A percentile compares a stretch with the other conserved stretches of the same genome.
Conservation (phyloP, 2,329 filamentous ascomycete species). For the Colletotrichum shisoi region DNA sequence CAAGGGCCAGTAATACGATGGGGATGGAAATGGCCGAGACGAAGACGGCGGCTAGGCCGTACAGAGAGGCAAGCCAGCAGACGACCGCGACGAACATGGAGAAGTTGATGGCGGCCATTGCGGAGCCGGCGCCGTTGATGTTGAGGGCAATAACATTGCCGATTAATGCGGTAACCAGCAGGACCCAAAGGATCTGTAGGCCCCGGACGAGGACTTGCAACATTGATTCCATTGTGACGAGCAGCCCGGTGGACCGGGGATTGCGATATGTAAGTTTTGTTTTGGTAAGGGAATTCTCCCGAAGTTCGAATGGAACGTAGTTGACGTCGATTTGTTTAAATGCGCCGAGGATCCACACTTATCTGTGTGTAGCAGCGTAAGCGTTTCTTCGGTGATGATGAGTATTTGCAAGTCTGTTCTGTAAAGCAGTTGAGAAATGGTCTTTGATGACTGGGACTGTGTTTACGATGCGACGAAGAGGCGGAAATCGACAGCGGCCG, state of each 20-base stretch:
- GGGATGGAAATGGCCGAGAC: slow-evolving; percentile 62
- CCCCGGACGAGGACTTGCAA: slow-evolving; percentile 58
- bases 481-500: background rate
- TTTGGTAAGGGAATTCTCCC: background rate
- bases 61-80: slow-evolving; percentile 70
- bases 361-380: slow-evolving; percentile 16
- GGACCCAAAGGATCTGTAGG: slow-evolving; percentile 60
- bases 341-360: slow-evolving; percentile 5
- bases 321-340: background rate
- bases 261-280: background rate
- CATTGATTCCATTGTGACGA: slow-evolving; percentile 50
- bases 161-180: slow-evolving; percentile 64
- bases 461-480: slow-evolving; percentile 2
- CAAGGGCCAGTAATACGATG: slow-evolving; percentile 63
- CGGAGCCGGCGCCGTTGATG: slow-evolving; percentile 53
- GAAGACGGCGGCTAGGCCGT: slow-evolving; percentile 66
- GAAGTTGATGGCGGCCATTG: slow-evolving; percentile 64
- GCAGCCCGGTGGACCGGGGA: background rate
- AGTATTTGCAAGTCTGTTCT: slow-evolving; percentile 5
- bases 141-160: slow-evolving; percentile 66
- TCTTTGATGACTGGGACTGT: slow-evolving; percentile 18
- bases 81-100: slow-evolving; percentile 75
- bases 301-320: slow-evolving; percentile 6
- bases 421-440: background rate
- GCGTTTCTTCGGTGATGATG: slow-evolving; percentile 1